phyloP scores from a whole-genome alignment of 2,329 filamentous ascomycete species.

The Calonectria pseudoturangicola region DNA sequence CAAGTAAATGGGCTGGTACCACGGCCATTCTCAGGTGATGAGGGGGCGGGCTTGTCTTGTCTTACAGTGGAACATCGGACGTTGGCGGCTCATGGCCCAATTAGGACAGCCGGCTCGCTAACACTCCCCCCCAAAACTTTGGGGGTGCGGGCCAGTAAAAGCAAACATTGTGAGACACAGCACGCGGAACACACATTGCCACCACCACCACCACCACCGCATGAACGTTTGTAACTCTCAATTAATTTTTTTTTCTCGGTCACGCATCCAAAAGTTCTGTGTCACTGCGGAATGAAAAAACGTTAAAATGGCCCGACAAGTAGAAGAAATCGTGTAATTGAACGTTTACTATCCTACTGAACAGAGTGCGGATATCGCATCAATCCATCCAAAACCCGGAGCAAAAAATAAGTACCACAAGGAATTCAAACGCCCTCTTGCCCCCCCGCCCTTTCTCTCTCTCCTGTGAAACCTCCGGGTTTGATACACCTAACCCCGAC shows the following conservation, averaged over 20 bases:
- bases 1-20: neutral
- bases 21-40: conserved; percentile 7
- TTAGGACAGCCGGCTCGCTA: neutral
- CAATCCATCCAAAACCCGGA: conserved; percentile 28
- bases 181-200: neutral
- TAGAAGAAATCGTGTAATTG: conserved; percentile 20
- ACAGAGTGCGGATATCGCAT: conserved; percentile 33
- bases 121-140: neutral
- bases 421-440: conserved; percentile 2
- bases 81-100: conserved; percentile 23
- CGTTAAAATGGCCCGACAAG: conserved; percentile 4
- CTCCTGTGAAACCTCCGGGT: conserved; percentile 28
- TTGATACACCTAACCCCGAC: neutral
- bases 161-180: conserved; percentile 1
- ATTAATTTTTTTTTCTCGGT: neutral
- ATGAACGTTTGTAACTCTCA: neutral
- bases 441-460: neutral
- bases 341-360: conserved; percentile 23
- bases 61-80: conserved; percentile 6
- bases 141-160: neutral
- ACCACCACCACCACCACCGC: neutral
- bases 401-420: conserved; percentile 16
- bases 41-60: neutral
- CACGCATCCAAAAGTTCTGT: neutral
- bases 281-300: neutral